Base-by-base conservation (phyloP, 352 stramenopile genomes). In the Pythium grandisporangium region DNA sequence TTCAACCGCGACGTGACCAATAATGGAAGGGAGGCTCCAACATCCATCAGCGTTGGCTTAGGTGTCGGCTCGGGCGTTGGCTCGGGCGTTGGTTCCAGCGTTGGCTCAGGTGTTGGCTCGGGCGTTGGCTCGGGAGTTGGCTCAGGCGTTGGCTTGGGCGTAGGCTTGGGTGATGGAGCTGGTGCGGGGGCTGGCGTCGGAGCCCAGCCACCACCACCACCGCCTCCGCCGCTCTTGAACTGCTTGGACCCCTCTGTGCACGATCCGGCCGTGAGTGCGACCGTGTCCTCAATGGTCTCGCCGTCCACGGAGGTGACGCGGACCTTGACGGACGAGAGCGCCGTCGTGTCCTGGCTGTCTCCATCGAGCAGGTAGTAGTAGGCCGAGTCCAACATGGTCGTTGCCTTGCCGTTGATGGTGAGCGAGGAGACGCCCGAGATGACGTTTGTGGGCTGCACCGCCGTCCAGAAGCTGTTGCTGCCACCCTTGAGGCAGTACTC, bases 401-500 rank as follows among this genome's bases (percentile, higher is more conserved):
- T 81, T 7, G 51, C n/a, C 12, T 47, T 48, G 14, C 64, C 68
- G 39, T 84, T 82, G 48, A 89, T 66, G 35, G 48, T 73, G 45
- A 89, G 62, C 25, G 61, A 78, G 37, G 64, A 34, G 14, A 89
- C 55, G 7, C 70, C 76, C 0, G 61, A 51, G 11, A 55, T 24
- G 2, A 51, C 51, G 43, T 84, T 85, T 36, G 70, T 72, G 14
- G 76, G 76, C 45, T 86, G 72, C 7, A 89, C 43, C 5, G 72
- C 72, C 6, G 68, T 59, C 58, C 66, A 86, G 41, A 70, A 64
- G 19, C 43, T 8, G 55, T 77, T 85, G 49, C 70, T 84, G 26
- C 72, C 72, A 4, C 51, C 45, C 45, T 89, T 86, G 30, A 89
- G 53, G 57, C 76, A 89, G 30, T 77, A 75, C 46, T 86, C 47